Evolutionary conservation across 2,329 filamentous ascomycete genomes (phyloP).

Genomic region (Aspergillus novofumigatus): DNA sequence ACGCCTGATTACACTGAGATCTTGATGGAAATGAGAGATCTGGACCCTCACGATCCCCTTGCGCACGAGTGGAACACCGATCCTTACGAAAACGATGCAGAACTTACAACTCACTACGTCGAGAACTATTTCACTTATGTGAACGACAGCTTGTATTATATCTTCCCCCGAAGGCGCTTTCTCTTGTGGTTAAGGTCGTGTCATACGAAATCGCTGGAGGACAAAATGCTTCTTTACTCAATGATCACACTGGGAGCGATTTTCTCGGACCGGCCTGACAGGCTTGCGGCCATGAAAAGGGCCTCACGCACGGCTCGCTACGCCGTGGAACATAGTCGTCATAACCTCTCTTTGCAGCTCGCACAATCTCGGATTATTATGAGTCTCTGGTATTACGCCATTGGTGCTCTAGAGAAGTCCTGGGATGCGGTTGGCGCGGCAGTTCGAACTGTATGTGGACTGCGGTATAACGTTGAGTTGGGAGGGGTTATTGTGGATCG

Average conservation of each 20-base stretch:
- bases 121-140: slow-evolving; percentile 56
- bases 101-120: slow-evolving; percentile 49
- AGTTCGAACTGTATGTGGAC: slow-evolving; percentile 54
- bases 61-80: slow-evolving; percentile 47
- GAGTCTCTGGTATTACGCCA: slow-evolving; percentile 61
- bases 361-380: slow-evolving; percentile 66
- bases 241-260: slow-evolving; percentile 56
- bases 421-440: slow-evolving; percentile 63
- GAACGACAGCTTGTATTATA: slow-evolving; percentile 51
- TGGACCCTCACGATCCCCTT: slow-evolving; percentile 27
- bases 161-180: slow-evolving; percentile 55
- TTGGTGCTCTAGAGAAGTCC: slow-evolving; percentile 55
- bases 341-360: slow-evolving; percentile 57
- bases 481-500: slow-evolving; percentile 47
- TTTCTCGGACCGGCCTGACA: slow-evolving; percentile 48
- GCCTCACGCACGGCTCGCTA: slow-evolving; percentile 56
- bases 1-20: slow-evolving; percentile 28
- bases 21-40: slow-evolving; percentile 27
- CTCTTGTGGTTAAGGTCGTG: slow-evolving; percentile 50
- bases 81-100: slow-evolving; percentile 50
- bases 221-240: slow-evolving; percentile 59
- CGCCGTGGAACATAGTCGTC: slow-evolving; percentile 50
- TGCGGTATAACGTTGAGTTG: slow-evolving; percentile 62
- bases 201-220: slow-evolving; percentile 48
- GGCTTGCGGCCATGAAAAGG: slow-evolving; percentile 42